Base-by-base conservation (phyloP, 2,329 filamentous ascomycete species). In the Botryotinia narcissicola region DNA sequence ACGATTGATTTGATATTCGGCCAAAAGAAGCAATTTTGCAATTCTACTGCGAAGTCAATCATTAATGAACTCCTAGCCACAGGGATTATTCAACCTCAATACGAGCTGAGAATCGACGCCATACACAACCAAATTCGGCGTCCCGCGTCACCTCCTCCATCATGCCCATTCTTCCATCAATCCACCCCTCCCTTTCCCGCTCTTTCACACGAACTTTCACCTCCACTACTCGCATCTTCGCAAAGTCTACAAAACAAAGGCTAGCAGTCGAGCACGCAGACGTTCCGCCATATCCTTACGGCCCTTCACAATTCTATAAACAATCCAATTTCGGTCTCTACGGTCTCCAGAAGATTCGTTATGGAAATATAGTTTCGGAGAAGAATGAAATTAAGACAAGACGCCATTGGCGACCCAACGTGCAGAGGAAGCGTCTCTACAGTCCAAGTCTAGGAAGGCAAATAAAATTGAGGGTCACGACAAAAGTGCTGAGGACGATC, bases 261-360 rank as follows among this genome's bases (percentile, higher is more conserved):
- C 80, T 83, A 42, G 75, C 76, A 42, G 74, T 73, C 59, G 79
- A 81, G 71, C 80, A 81, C 69, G 78, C 72, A 42, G 75, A 69
- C 81, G 73, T 84, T 82, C 90, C 90, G 18, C 84, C 85, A 4
- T 96, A 96, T 82, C 93, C 93, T 0, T 91, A 93, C 83, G 92
- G 92, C 67, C 87, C 88, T 71, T 88, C 91, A 73, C 85, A 82
- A 75, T 84, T 90, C 77, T 96, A 93, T 87, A 95, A 95, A 84
- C 93, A 96, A 83, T 90, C 91, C 78, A 93, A 94, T 85, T 86
- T 84, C 74, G 92, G 92, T 63, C 89, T 94, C 14, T 94, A 93
- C 84, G 93, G 91, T 78, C 83, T 83, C 59, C 85, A 89, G 76
- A 89, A 89, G 79, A 92, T 95, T 81, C 92, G 90, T 69, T 94